These are phyloP conservation scores for Corylus avellana DNA, from an alignment of 306 rosid genomes.

Conservation along the genomic window DNA sequence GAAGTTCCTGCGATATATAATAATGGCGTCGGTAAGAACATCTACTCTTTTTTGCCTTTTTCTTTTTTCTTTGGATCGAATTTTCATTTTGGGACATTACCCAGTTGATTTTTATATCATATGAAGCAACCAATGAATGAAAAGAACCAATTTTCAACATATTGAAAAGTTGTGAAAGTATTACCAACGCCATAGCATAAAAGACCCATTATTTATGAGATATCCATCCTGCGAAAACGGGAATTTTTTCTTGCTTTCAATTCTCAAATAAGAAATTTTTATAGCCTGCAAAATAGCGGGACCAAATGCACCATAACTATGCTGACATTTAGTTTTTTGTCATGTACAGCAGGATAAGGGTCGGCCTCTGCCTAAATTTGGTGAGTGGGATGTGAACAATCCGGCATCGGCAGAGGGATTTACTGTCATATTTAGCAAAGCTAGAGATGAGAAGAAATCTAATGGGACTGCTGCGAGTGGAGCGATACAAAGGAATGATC, in stretches of 20 bases:
- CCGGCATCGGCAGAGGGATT: constrained; percentile 62
- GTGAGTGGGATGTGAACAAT: constrained; percentile 63
- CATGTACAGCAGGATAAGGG: constrained; percentile 37
- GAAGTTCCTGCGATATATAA: constrained; percentile 21
- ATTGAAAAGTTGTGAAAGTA: not conserved
- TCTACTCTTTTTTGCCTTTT: not conserved
- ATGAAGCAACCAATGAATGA: not conserved
- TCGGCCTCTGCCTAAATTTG: constrained; percentile 54
- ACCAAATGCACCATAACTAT: too few species aligned
- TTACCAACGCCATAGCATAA: too few species aligned
- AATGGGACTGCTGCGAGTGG: not conserved
- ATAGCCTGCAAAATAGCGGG: too few species aligned
- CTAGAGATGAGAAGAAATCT: constrained; percentile 53
- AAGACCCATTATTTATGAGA: too few species aligned
- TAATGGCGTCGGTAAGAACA: constrained; percentile 43
- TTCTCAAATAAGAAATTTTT: too few species aligned
- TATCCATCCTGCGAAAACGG: too few species aligned
- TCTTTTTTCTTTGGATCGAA: not conserved
- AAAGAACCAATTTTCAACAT: not conserved
- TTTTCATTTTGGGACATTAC: not conserved
- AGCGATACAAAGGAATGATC: not conserved
- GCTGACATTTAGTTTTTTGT: not conserved
- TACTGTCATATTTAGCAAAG: constrained; percentile 56
- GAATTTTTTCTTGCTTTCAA: too few species aligned
- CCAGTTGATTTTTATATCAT: not conserved